Evolutionary conservation across 352 stramenopile species (phyloP), one percentile per base, ranked within the genome.

Genomic region (Blastocystis sp.): DNA sequence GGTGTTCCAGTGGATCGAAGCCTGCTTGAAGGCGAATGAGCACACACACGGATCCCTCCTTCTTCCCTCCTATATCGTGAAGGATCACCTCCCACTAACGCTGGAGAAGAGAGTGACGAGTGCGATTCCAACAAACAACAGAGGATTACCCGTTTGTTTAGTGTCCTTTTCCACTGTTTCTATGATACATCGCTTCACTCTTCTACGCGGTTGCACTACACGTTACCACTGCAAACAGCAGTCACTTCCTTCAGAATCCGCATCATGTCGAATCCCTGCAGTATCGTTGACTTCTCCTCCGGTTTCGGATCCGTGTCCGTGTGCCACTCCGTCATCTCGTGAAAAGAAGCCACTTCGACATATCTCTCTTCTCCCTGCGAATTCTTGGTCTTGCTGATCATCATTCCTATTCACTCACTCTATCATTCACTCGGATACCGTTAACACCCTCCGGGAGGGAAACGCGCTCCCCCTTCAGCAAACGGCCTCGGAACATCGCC

Each of bases 401-500:
- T 24, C 28, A 81, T 34, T n/a, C 71, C 71, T 81, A 81, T 3
- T 2, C 11, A 14, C 19, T 14, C 52, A 40, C 64, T 7, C 10
- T 42, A 81, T 65, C 11, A 11, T 19, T 45, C n/a, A 34, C n/a
- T 6, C 4, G 45, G 2, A 52, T 38, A 65, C 71, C 71, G 43
- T 57, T 10, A 0, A 65, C 6, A 4, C 43, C 48, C 71, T 81
- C 45, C 0, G 71, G 71, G 21, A 81, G 14, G 43, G 45, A n/a
- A 64, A 81, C 52, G 4, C 43, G 48, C 71, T 81, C 24, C 38
- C 71, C 71, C 71, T 64, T 54, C 54, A 81, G 40, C 24, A 81
- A 65, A 19, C 71, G 21, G n/a, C 71, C 71, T 38, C 71, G 71
- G 19, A 81, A 81, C 71, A 65, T 81, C 10, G 71, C 43, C 66